phyloP scores from a whole-genome alignment of 1,284 basidiomycete species.

The Ceratobasidium sp. region DNA sequence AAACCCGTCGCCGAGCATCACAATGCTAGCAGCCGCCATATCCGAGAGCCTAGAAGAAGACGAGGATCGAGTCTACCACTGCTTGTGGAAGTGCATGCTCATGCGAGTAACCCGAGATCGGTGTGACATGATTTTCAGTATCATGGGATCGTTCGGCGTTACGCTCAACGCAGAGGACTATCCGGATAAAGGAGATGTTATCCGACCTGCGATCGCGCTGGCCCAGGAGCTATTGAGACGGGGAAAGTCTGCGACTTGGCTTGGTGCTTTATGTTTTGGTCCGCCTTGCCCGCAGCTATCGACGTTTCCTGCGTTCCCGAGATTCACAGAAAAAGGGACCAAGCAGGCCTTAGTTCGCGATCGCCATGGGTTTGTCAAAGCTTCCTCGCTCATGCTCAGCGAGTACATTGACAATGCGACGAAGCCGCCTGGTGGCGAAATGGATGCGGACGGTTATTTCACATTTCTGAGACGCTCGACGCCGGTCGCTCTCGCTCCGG shows the following conservation, averaged over 20 bases:
- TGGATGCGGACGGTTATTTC: no score
- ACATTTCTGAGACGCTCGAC: no score
- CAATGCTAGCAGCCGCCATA: background rate
- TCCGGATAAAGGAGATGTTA: background rate
- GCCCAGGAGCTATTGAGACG: background rate
- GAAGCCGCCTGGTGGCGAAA: no score
- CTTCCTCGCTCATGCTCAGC: background rate
- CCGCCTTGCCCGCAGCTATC: slow-evolving; percentile 2
- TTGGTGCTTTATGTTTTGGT: background rate
- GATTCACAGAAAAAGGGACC: no score
- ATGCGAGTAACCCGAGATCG: background rate
- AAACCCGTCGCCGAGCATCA: background rate
- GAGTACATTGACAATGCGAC: no score
- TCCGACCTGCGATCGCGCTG: background rate
- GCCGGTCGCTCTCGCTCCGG: no score
- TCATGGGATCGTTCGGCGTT: background rate
- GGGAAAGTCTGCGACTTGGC: background rate
- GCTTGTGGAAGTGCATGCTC: background rate
- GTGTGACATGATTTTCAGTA: background rate
- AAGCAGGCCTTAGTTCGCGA: background rate
- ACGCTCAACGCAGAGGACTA: background rate
- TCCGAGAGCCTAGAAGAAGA: background rate
- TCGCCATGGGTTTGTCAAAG: background rate
- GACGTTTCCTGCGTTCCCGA: background rate
- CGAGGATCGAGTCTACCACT: background rate